Evolutionary conservation across 345 rosid species (phyloP).

Genomic region (Trapa bicornis): DNA sequence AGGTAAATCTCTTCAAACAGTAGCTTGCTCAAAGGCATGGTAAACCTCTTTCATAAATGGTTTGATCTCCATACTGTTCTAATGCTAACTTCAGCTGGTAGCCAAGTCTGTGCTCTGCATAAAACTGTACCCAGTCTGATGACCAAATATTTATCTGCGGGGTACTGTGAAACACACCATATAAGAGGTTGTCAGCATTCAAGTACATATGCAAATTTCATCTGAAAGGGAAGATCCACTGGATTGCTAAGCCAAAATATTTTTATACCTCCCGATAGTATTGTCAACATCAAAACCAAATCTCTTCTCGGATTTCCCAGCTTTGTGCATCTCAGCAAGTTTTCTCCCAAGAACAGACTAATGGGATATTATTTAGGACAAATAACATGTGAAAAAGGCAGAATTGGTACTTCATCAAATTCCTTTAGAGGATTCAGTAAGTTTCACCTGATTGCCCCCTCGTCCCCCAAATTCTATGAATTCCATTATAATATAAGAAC

Average conservation of each 20-base stretch:
- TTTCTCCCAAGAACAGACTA: conserved; percentile 72
- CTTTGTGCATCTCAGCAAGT: conserved; percentile 93
- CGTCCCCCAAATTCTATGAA: conserved; percentile 69
- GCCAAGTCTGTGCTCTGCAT: conserved; percentile 74
- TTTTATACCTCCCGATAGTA: conserved; percentile 74
- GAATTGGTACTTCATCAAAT: neutral
- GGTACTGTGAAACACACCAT: conserved; percentile 33
- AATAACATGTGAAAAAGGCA: neutral
- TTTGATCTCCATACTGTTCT: conserved; percentile 61
- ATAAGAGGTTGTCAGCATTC: neutral
- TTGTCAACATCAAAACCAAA: conserved; percentile 84
- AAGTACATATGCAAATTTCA: neutral
- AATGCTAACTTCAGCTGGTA: conserved; percentile 68
- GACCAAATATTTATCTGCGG: conserved; percentile 89
- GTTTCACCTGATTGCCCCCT: conserved; percentile 71
- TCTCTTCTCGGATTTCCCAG: conserved; percentile 67
- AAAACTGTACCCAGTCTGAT: conserved; percentile 77
- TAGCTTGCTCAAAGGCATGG: neutral
- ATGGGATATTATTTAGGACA: conserved; percentile 10
- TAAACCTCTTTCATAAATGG: conserved; percentile 66
- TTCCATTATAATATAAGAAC: conserved; percentile 89
- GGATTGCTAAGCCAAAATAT: neutral
- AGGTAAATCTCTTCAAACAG: neutral
- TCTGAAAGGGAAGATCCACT: neutral
- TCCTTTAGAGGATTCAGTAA: neutral